Base-by-base conservation (phyloP, 139 green algal species). In the Tetradesmus obliquus region DNA sequence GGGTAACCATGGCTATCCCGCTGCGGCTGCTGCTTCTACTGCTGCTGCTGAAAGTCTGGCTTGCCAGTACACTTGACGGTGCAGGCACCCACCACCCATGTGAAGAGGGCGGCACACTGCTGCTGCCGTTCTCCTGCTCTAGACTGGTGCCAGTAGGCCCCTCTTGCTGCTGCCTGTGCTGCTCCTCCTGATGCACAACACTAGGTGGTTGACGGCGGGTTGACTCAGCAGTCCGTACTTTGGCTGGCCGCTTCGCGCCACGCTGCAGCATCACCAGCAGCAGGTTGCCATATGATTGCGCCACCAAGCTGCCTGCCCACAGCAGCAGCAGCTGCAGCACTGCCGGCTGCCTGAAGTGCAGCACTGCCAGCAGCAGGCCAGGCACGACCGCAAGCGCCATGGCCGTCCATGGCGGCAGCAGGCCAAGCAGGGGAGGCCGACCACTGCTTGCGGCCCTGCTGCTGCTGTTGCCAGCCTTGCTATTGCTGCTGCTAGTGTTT, bases 251-350 rank as follows among this genome's bases (percentile, higher is more conserved):
- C 79, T 85, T 85, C 32, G 17, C 6, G 51, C 51, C 17, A 13
- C 17, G 80, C 80, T 85, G 80, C 80, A 57, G 51, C 80, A 58
- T 90, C 2, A 81, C 71, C 20, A 90, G 71, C 69, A 55, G 19
- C 54, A 90, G 57, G 69, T 83, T 84, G 8, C 4, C 19, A 71
- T 90, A 90, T 4, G n/a, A 32, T 53, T 90, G 86, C n/a, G 24
- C 2, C 51, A 90, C 17, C 19, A 90, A 22, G n/a, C 86, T 90
- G 76, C 8, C 69, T 7, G 20, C 69, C 55, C n/a, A 71, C 53
- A 22, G 32, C 51, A 72, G 69, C 19, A 90, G 7, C 8, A 57
- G 86, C 53, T 69, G 69, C 86, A 90, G 69, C 2, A 69, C 51
- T 20, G 51, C 53, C 2, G 51, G 20, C 1, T 5, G 72, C 71